Base-by-base conservation (phyloP, 202 grass and related monocot genomes). In the Musa balbisiana region DNA sequence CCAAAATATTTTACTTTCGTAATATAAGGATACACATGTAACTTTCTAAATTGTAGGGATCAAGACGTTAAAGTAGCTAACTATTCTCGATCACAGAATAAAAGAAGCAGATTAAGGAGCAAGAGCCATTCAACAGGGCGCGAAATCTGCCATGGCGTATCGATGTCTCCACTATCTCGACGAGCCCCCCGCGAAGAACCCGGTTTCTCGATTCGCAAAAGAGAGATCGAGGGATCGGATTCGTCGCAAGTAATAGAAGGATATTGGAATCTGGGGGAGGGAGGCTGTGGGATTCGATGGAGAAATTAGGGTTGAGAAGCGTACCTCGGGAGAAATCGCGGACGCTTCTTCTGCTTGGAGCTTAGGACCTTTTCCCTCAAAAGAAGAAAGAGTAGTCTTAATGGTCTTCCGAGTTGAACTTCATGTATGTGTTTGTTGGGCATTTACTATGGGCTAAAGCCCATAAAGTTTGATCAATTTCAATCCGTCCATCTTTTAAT, bases 21-120 rank as follows among this genome's bases (percentile, higher is more conserved):
- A 29, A 3, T 3, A 3, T 29, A 29, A 3, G 27, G 2, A 24
- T 24, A 1, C 24, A 24, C 24, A 29, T 29, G 2, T 29, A 33
- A 33, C 3, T 25, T 25, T 25, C 3, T 4, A 33, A 33, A 33
- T 0, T 4, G 4, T 0, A 29, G 3, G 0, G 3, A 33, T 1
- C 29, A 3, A 2, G 3, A 33, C 0, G 29, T 3, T 27, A 27
- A 27, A 27, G 27, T 3, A 27, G 27, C 27, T 27, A 27, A 27
- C 27, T 27, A 24, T 8, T 58, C 19, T 17, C 76, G 27, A n/a
- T 69, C 10, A 51, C 11, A 55, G 65, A 79, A 49, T 2, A 70
- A 79, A 19, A 79, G n/a, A 16, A 79, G 11, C 52, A 79, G 26
- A 79, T 53, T 65, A 79, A 52, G 19, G 25, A 66, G 53, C 64